Percentiles rank a stretch among this genome's conserved stretches.
phyloP scores from a whole-genome alignment of 2,329 filamentous ascomycete species.

The Curvularia eragrostidis region DNA sequence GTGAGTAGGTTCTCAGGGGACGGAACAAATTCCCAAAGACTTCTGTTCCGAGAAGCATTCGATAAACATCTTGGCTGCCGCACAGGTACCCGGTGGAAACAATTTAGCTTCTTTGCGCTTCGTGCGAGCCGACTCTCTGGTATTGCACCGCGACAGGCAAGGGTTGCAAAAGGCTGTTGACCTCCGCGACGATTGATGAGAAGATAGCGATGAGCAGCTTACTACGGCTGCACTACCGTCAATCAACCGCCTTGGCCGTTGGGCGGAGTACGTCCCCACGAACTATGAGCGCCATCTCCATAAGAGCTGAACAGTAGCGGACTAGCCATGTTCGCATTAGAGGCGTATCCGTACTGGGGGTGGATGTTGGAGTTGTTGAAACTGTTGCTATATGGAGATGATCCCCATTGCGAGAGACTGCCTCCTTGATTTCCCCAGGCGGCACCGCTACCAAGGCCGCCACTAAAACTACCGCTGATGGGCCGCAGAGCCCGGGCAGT shows the following conservation, averaged over 20 bases:
- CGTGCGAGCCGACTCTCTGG: slow-evolving; percentile 1
- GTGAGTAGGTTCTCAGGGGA: background rate
- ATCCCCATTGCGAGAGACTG: slow-evolving; percentile 35
- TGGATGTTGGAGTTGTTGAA: slow-evolving; percentile 19
- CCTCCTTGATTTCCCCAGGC: slow-evolving; percentile 40
- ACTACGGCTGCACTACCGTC: slow-evolving; percentile 17
- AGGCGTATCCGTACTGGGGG: slow-evolving; percentile 24
- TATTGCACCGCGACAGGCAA: slow-evolving; percentile 7
- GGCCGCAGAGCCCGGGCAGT: slow-evolving; percentile 27
- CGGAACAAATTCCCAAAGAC: background rate
- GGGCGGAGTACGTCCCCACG: slow-evolving; percentile 46
- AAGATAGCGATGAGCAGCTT: slow-evolving; percentile 18
- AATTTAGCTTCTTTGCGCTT: background rate
- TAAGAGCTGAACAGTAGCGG: slow-evolving; percentile 54
- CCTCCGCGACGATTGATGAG: slow-evolving; percentile 13
- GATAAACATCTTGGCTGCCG: background rate
- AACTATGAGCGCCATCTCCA: slow-evolving; percentile 36
- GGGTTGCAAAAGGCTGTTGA: background rate
- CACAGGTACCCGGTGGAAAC: background rate
- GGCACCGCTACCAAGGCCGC: slow-evolving; percentile 36
- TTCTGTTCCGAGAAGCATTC: slow-evolving; percentile 1
- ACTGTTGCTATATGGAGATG: slow-evolving; percentile 30
- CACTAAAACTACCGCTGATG: slow-evolving; percentile 36
- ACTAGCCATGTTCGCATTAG: slow-evolving; percentile 46
- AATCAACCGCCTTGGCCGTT: slow-evolving; percentile 51